Base-by-base conservation (phyloP, 2,329 filamentous ascomycete species). In the Arthrobotrys musiformis region DNA sequence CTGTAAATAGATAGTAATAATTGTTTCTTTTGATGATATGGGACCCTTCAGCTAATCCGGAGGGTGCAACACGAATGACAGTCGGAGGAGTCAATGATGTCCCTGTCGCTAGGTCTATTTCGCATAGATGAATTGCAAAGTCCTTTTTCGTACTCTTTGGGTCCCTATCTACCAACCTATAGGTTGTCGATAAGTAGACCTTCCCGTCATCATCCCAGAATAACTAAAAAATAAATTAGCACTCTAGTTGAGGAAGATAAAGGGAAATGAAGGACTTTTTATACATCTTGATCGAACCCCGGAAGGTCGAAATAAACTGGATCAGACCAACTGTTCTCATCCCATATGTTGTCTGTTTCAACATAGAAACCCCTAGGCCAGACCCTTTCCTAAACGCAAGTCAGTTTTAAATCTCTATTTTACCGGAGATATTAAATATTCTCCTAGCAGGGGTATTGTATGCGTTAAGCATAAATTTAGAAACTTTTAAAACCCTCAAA, bases 1-100 rank as follows among this genome's bases (percentile, higher is more conserved):
- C 88, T 0, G 87, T 89, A 5, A 89, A 82, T 6, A 90, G 84
- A 80, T 90, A 89, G 78, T 89, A 90, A 84, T 86, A 89, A 4
- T 86, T 86, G 44, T 86, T 86, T 48, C 86, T 85, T 82, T 87
- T 88, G 81, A 89, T 89, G 3, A 90, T 81, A 79, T 90, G 88
- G 1, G 88, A 88, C 0, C 85, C 88, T 81, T 90, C 88, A 15
- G 88, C 85, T 1, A 87, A 84, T 11, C 79, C 78, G 56, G 79
- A 56, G 52, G 70, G 35, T 33, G 70, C 60, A 35, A 77, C n/a
- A 84, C 84, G 44, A 83, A 80, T 72, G 79, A 80, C 58, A 79
- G 78, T 0, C 82, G 82, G 1, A 84, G 85, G 79, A 3, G 83
- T 84, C 3, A 86, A 80, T 0, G 84, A 85, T 1, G 82, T 81